phyloP scores from a whole-genome alignment of 257 asterid species.

The Plantago major region DNA sequence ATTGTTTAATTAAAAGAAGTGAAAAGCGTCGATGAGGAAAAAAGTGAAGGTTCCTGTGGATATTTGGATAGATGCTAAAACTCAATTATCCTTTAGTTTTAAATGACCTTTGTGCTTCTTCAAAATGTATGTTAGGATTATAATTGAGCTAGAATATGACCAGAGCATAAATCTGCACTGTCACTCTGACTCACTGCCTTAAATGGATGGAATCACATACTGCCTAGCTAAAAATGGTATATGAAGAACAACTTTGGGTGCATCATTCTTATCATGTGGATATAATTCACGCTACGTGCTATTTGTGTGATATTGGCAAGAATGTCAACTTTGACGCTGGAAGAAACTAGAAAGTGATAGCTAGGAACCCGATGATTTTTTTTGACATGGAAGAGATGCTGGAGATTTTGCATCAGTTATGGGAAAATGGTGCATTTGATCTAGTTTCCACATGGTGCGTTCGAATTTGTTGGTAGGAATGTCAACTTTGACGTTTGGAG shows the following conservation, averaged over 20 bases:
- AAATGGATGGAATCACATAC: too few relatives aligned
- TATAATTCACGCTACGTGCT: neutral
- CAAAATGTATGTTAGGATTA: conserved; percentile 1
- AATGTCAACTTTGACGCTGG: neutral
- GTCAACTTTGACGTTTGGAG: too few relatives aligned
- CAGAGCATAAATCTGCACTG: too few relatives aligned
- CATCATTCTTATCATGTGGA: neutral
- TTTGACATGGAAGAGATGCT: too few relatives aligned
- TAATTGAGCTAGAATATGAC: conserved; percentile 16
- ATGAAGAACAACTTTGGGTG: neutral
- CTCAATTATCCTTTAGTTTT: conserved; percentile 13
- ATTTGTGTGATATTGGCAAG: neutral
- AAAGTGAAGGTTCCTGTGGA: conserved; percentile 37
- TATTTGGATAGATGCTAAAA: conserved; percentile 36
- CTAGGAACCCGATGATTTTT: too few relatives aligned
- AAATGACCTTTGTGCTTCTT: conserved; percentile 20
- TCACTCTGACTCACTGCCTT: too few relatives aligned
- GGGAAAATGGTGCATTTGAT: too few relatives aligned
- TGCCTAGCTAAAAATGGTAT: too few relatives aligned
- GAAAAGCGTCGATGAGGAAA: neutral
- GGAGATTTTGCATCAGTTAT: too few relatives aligned
- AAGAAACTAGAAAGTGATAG: neutral
- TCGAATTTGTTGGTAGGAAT: too few relatives aligned
- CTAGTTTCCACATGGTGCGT: too few relatives aligned
- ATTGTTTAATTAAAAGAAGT: conserved; percentile 7